Evolutionary conservation across 2,329 filamentous ascomycete species (phyloP), one percentile per base, ranked within the genome.

Genomic region (Leptographium galeiforme): DNA sequence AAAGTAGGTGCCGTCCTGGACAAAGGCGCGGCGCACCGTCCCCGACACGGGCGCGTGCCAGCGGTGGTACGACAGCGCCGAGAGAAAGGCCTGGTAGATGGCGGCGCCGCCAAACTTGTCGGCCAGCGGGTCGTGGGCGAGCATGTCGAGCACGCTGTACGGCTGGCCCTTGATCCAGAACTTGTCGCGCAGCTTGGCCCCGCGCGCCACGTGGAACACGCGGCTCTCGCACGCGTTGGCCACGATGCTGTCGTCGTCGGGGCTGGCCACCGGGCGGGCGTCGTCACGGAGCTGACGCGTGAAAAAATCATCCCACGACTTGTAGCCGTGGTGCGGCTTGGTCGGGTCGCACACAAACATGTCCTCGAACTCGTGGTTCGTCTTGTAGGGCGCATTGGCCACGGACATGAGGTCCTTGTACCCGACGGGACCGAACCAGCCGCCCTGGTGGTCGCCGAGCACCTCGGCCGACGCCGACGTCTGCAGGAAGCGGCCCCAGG

Each of bases 111-210:
- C 73, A 58, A 87, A 87, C 1, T 77, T 61, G 8, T 68, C 59
- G 0, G 78, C 69, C 1, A 79, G 63, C 0, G 69, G 61, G 58
- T 84, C 78, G 59, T 78, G 67, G 0, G 69, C 74, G 4, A 87
- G 69, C 79, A 85, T 85, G 62, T 85, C 77, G 2, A 69, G 59
- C 18, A 84, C 64, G 0, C 79, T 84, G 66, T 87, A 87, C 0
- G 81, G 81, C 64, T 86, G 81, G 10, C 73, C 75, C 63, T 87
- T 88, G 61, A 81, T 71, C 75, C 81, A 87, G 70, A 87, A 87
- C 8, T 65, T 65, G 60, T 84, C 81, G 19, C 76, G 76, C 1
- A 77, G 68, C 51, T 75, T 71, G 50, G 79, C 76, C 47, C 76
- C 59, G 33, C 64, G 66, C 8, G 67, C 69, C 2, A 82, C 61